Conservation (phyloP, 306 rosid species). For the Ammopiptanthus mongolicus region DNA sequence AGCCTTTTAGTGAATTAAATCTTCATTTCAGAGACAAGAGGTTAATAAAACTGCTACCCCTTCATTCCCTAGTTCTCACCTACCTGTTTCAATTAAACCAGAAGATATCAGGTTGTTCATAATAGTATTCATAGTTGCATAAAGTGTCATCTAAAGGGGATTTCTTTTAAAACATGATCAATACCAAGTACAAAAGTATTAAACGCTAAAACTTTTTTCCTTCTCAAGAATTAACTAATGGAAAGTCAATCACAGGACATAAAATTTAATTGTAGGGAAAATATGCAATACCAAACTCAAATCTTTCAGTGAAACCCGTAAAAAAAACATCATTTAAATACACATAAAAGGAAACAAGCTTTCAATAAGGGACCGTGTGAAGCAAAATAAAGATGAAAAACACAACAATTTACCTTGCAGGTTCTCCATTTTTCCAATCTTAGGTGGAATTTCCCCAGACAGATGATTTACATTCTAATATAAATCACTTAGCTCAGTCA, state of each 20-base stretch:
- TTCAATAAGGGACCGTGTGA: neutral
- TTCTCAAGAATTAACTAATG: neutral
- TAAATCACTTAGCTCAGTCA: constrained; percentile 62
- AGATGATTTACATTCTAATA: constrained; percentile 74
- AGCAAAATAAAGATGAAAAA: constrained; percentile 3
- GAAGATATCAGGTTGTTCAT: neutral
- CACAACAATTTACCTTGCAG: constrained; percentile 51
- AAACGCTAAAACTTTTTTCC: neutral
- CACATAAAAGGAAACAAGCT: neutral
- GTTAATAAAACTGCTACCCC: neutral
- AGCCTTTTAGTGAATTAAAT: neutral
- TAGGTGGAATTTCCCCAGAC: constrained; percentile 58
- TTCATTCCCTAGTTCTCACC: constrained; percentile 10
- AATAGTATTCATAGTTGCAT: neutral
- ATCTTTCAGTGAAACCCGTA: constrained; percentile 11
- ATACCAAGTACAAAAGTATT: constrained; percentile 4
- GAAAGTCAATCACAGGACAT: neutral
- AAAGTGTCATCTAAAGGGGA: constrained; percentile 5
- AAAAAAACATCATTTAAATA: neutral
- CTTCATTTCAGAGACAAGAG: neutral
- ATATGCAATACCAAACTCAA: constrained; percentile 24
- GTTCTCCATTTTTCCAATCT: constrained; percentile 57
- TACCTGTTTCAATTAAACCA: constrained; percentile 13
- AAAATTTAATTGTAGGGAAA: neutral
- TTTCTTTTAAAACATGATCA: constrained; percentile 3